These are phyloP conservation scores for Eutrema heterophyllum DNA, from an alignment of 345 rosid species.

Conservation along the genomic window DNA sequence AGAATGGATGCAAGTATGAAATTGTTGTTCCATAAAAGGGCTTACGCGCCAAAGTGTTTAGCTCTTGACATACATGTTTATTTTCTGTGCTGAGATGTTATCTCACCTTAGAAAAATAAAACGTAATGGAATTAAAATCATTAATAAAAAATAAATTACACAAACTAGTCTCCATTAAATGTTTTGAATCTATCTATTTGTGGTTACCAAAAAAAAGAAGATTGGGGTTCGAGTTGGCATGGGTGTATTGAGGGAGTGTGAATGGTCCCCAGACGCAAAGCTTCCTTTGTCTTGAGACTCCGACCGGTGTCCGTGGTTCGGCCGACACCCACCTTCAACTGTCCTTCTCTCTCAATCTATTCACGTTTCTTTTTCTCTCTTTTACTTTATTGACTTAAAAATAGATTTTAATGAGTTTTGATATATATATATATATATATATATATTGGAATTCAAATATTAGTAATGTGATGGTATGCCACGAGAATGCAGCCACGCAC, in stretches of 20 bases:
- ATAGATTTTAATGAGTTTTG: constrained; percentile 1
- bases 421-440: background rate
- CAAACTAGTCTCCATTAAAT: background rate
- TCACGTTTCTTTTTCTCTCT: constrained; percentile 28
- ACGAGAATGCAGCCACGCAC: constrained; percentile 56
- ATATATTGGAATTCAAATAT: constrained; percentile 17
- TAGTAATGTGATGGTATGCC: constrained; percentile 21
- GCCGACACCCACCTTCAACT: constrained; percentile 47
- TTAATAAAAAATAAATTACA: too few species aligned
- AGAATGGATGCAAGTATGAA: background rate
- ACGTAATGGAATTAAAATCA: background rate
- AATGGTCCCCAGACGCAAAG: constrained; percentile 31
- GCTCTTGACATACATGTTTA: too few species aligned
- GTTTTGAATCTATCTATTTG: background rate
- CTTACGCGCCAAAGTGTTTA: too few species aligned
- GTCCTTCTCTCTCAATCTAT: constrained; percentile 32
- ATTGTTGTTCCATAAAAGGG: background rate
- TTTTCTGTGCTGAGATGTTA: too few species aligned
- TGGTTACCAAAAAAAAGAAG: background rate
- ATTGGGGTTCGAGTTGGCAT: constrained; percentile 17
- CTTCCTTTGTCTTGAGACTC: constrained; percentile 18
- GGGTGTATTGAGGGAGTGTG: constrained; percentile 15
- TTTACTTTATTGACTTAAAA: constrained; percentile 6
- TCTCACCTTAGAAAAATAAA: too few species aligned
- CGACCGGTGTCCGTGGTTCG: constrained; percentile 52